Evolutionary conservation across 306 rosid genomes (phyloP), one percentile per base, ranked within the genome.

Genomic region (Crataegus laevigata): DNA sequence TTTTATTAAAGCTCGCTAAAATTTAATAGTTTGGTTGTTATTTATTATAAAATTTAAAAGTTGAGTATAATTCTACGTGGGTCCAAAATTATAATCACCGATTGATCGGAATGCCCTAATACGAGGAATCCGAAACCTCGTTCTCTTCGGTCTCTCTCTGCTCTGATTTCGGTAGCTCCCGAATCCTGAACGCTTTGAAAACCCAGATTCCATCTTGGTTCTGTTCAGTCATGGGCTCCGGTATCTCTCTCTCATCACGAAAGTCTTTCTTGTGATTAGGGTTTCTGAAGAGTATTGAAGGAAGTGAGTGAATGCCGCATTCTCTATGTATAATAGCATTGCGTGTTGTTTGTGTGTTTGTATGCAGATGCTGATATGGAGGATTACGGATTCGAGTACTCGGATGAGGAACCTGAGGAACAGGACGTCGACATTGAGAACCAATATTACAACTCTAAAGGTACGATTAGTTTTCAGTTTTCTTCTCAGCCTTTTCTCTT

Each of bases 391-490:
- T 94, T 94, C 81, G 97, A 94, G 75, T 94, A 94, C 88, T 94
- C 98, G n/a, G 98, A 94, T 22, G 98, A 94, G 83, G 98, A 94
- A 78, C 98, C 88, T 65, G 98, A 94, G 84, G 98, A 94, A 87
- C 98, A 91, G 69, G 98, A 94, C 74, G 98, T 94, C 79, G 98
- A 94, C 78, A 94, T 94, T 80, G 98, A 94, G 86, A 94, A 94
- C 81, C 98, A 94, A 78, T 94, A 94, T 79, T 94, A 94, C 88
- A 91, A 94, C 74, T 92, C 98, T 32, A 94, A 94, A 84, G 97
- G 77, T 73, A 72, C 18, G 21, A 12, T 4, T 36, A 11, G 7
- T 18, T 38, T 47, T 47, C 52, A 47, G 52, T 47, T 47, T 15
- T 40, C 5, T 28, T 40, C 66, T 65, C 50, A 21, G 55, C 26